Evolutionary conservation across 768 basidiomycete genomes (phyloP).

Genomic region (Xerocomellus amylosporus): DNA sequence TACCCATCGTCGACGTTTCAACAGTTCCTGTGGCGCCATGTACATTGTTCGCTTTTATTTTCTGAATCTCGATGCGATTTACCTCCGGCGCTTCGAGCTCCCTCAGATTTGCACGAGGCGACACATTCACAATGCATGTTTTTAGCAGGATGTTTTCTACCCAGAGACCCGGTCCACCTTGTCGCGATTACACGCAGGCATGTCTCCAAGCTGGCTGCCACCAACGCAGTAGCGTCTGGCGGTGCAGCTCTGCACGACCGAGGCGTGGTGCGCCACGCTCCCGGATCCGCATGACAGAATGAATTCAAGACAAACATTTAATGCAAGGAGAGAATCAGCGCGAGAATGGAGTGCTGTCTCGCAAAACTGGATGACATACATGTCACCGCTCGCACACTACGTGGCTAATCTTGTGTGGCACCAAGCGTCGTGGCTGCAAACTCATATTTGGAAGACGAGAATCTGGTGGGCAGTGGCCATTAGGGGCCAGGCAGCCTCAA

Average conservation of each 20-base stretch:
- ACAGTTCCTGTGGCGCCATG: background rate
- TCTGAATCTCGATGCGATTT: conserved; percentile 2
- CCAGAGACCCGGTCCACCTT: background rate
- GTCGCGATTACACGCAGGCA: background rate
- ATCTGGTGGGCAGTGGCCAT: conserved; percentile 32
- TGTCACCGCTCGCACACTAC: background rate
- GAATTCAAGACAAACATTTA: background rate
- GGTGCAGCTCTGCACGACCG: too few species aligned
- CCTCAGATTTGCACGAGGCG: conserved; percentile 1
- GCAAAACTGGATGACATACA: background rate
- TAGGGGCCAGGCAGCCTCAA: conserved; percentile 30
- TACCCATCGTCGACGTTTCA: background rate
- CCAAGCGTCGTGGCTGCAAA: background rate
- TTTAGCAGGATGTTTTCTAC: conserved; percentile 4
- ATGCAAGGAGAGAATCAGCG: background rate
- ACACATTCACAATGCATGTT: conserved; percentile 8
- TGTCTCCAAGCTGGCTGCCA: background rate
- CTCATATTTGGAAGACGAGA: conserved; percentile 26
- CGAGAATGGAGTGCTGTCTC: background rate
- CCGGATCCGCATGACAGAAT: background rate
- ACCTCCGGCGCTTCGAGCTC: background rate
- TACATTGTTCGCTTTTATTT: background rate
- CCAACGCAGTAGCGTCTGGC: background rate
- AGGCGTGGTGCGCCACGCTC: background rate
- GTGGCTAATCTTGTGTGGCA: background rate